These are phyloP conservation scores for Lachancea thermotolerans DNA, from an alignment of 805 yeast species.

Conservation along the genomic window DNA sequence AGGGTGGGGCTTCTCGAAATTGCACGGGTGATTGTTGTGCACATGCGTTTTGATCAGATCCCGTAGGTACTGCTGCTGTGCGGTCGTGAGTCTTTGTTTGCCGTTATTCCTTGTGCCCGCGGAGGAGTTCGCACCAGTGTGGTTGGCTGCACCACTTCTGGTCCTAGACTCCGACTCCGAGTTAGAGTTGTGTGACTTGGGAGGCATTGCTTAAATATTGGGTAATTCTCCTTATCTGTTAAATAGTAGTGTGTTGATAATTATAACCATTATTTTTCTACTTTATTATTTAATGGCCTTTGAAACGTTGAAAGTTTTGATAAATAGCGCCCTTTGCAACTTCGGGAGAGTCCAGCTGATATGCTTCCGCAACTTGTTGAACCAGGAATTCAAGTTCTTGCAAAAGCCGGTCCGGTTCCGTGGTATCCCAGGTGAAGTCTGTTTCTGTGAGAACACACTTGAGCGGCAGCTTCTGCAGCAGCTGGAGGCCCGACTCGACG, in stretches of 20 bases:
- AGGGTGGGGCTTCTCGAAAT: slow-evolving; percentile 45
- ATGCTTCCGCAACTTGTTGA: slow-evolving; percentile 7
- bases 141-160: slow-evolving; percentile 10
- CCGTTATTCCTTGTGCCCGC: slow-evolving; percentile 45
- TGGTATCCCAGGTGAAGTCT: slow-evolving; percentile 34
- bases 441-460: slow-evolving; percentile 44
- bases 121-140: slow-evolving; percentile 24
- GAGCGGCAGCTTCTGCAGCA: slow-evolving; percentile 32
- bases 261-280: neutral
- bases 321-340: slow-evolving; percentile 10
- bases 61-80: slow-evolving; percentile 59
- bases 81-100: slow-evolving; percentile 44
- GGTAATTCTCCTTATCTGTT: neutral
- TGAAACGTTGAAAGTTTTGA: slow-evolving; percentile 14
- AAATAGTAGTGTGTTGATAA: neutral
- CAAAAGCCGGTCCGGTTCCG: slow-evolving; percentile 3
- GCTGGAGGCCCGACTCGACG: slow-evolving; percentile 23
- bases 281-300: neutral
- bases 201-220: slow-evolving; percentile 1
- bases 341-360: slow-evolving; percentile 5
- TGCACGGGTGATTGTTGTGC: slow-evolving; percentile 66
- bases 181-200: slow-evolving; percentile 17
- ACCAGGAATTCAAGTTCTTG: slow-evolving; percentile 13
- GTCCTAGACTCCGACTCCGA: slow-evolving; percentile 28
- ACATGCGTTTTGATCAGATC: slow-evolving; percentile 62